Base-by-base conservation (phyloP, 179 eudicot species). In the Dionaea muscipula region DNA sequence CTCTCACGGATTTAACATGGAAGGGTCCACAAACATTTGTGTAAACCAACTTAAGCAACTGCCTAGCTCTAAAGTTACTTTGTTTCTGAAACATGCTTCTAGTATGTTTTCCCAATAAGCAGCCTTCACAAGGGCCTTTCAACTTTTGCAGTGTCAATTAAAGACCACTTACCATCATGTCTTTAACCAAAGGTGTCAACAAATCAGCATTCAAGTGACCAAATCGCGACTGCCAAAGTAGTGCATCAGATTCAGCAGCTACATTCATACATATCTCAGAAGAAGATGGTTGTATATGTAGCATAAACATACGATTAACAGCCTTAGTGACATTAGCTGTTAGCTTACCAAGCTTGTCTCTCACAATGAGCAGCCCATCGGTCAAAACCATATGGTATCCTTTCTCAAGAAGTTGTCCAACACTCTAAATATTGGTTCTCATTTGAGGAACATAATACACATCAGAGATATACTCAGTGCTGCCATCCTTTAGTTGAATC, bases 141-240 rank as follows among this genome's bases (percentile, higher is more conserved):
- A n/a, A n/a, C n/a, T n/a, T n/a, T n/a, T n/a, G n/a, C n/a, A n/a
- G n/a, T n/a, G n/a, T n/a, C n/a, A n/a, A n/a, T n/a, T n/a, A n/a
- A n/a, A n/a, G n/a, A n/a, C n/a, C n/a, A n/a, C n/a, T n/a, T n/a
- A n/a, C n/a, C n/a, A n/a, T n/a, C n/a, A n/a, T n/a, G n/a, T n/a
- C n/a, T n/a, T n/a, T n/a, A n/a, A n/a, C n/a, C n/a, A 31, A 31
- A 11, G 10, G 35, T 11, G 10, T 31, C 35, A 31, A 31, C 35
- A 31, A 11, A 31, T 18, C 48, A 44, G 53, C 15, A 56, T 68
- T 59, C 7, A 64, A 46, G 17, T 68, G 65, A 0, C 64, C 66
- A 47, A 40, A 60, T 55, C 63, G 56, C 20, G 22, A 27, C 40
- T 64, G 70, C 67, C 70, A 64, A 11, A 35, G 38, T 60, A 8